Conservation (phyloP, 345 rosid genomes). For the Syzygium jambos region DNA sequence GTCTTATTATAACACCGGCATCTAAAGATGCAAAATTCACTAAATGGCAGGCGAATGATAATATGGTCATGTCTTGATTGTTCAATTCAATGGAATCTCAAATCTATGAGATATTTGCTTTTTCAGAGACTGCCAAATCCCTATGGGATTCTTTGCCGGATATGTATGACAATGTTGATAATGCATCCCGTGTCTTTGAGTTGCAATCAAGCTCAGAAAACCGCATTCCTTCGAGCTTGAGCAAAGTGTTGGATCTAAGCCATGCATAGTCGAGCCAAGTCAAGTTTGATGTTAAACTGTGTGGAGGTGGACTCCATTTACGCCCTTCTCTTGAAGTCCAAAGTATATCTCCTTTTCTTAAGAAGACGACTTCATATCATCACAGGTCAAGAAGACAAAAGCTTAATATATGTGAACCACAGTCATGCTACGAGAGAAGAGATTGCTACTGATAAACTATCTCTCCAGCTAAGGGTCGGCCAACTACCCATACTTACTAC, state of each 20-base stretch:
- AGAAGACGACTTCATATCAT: neutral
- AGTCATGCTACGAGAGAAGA: neutral
- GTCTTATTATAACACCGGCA: too few relatives aligned
- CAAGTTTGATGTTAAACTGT: neutral
- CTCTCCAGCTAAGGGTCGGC: neutral
- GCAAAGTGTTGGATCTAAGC: neutral
- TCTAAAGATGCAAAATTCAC: too few relatives aligned
- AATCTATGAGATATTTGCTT: too few relatives aligned
- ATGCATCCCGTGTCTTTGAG: too few relatives aligned
- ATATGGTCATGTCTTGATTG: too few relatives aligned
- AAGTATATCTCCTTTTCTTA: neutral
- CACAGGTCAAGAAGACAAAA: neutral
- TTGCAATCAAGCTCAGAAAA: too few relatives aligned
- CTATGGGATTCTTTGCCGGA: too few relatives aligned
- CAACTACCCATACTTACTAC: neutral
- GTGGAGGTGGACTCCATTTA: neutral
- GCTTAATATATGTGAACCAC: neutral
- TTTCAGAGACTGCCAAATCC: too few relatives aligned
- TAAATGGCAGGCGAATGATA: too few relatives aligned
- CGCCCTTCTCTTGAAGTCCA: neutral
- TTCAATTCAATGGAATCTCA: too few relatives aligned
- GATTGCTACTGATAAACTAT: neutral
- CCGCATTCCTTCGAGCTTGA: neutral
- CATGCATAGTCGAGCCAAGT: neutral
- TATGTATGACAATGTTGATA: too few relatives aligned